A percentile compares a stretch with the other conserved stretches of the same genome.
Conservation (phyloP, 768 basidiomycete genomes). For the Hygrophoropsis aurantiaca region DNA sequence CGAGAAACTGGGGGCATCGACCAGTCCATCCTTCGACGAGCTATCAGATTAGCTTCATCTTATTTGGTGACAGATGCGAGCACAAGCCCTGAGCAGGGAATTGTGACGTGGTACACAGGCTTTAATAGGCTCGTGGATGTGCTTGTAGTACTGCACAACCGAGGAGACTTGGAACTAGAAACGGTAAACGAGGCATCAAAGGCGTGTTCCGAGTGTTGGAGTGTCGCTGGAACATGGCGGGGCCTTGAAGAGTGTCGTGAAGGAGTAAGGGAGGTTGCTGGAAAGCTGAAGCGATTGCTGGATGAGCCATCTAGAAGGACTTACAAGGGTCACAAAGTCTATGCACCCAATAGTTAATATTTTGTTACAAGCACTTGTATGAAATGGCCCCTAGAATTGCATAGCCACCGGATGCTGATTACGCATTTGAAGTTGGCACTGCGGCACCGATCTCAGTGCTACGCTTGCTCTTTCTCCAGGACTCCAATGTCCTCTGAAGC, state of each 20-base stretch:
- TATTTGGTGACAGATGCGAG: conserved; percentile 75
- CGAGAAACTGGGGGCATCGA: conserved; percentile 48
- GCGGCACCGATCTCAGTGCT: too few relatives aligned
- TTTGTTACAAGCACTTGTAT: too few relatives aligned
- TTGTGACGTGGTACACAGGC: conserved; percentile 63
- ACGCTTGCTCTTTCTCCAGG: too few relatives aligned
- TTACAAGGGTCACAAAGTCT: conserved; percentile 31
- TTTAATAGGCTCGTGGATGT: conserved; percentile 72
- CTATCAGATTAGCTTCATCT: conserved; percentile 71
- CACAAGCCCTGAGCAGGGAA: conserved; percentile 56
- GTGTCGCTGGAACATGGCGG: conserved; percentile 64
- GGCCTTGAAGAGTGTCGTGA: conserved; percentile 64
- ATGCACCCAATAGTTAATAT: conserved; percentile 23
- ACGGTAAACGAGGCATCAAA: conserved; percentile 63
- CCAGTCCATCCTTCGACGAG: conserved; percentile 61
- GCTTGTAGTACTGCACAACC: conserved; percentile 65
- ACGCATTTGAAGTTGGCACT: too few relatives aligned
- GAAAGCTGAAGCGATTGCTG: conserved; percentile 54
- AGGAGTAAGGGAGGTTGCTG: conserved; percentile 60
- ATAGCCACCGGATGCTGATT: too few relatives aligned
- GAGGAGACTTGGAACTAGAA: conserved; percentile 71
- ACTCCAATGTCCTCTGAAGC: too few relatives aligned
- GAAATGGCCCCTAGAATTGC: too few relatives aligned
- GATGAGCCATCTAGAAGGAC: conserved; percentile 32
- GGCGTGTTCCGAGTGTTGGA: conserved; percentile 82